phyloP scores from a whole-genome alignment of 805 yeast genomes.

The Teunomyces barrocoloradensis region DNA sequence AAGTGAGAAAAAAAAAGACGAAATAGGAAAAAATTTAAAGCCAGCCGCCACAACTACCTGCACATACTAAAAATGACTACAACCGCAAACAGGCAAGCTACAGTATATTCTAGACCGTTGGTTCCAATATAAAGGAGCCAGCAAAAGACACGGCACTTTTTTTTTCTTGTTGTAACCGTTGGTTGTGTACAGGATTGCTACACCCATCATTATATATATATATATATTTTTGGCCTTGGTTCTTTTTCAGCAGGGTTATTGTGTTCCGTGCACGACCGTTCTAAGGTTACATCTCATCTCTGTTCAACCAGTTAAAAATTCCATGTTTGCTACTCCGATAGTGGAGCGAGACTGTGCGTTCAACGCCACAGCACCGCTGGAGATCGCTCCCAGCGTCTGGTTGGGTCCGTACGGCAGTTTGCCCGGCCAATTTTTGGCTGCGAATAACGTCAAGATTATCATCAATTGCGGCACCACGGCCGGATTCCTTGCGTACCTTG shows the following conservation, averaged over 20 bases:
- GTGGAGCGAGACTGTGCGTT: constrained; percentile 41
- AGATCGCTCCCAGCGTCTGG: constrained; percentile 29
- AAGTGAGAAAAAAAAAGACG: neutral
- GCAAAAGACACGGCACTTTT: neutral
- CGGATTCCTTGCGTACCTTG: constrained; percentile 26
- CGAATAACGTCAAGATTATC: constrained; percentile 32
- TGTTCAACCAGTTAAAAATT: constrained; percentile 53
- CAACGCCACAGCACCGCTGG: neutral
- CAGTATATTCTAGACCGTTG: neutral
- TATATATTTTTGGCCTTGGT: neutral
- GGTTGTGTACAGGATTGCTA: neutral
- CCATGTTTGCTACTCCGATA: constrained; percentile 61
- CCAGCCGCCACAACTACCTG: neutral
- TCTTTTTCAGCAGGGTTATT: neutral
- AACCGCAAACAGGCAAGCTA: neutral
- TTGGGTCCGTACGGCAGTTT: constrained; percentile 19
- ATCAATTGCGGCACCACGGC: constrained; percentile 38
- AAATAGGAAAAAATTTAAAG: neutral
- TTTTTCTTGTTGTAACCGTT: neutral
- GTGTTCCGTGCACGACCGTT: constrained; percentile 1
- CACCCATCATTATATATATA: neutral
- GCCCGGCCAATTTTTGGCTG: constrained; percentile 7
- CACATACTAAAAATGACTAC: neutral
- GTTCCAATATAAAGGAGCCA: neutral
- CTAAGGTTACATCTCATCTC: neutral